A percentile compares a stretch with the other conserved stretches of the same genome.
These are phyloP conservation scores for Marchantia paleacea DNA, from an alignment of 225 moss, liverwort and hornwort genomes.

Conservation along the genomic window DNA sequence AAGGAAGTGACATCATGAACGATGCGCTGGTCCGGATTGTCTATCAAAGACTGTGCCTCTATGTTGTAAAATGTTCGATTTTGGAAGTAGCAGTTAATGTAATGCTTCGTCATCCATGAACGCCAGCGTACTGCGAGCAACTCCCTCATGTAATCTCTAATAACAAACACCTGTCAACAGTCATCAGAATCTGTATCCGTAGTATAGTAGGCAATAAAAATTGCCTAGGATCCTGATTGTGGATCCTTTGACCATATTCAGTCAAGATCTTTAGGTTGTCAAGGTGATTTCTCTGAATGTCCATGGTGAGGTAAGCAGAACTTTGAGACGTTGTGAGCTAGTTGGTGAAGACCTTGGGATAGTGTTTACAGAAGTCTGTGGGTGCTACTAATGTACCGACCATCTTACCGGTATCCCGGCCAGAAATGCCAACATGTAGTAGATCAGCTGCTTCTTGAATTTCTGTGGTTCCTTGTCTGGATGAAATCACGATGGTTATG, in stretches of 20 bases:
- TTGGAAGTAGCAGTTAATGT: constrained; percentile 75
- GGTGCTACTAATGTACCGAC: background rate
- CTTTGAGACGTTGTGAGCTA: background rate
- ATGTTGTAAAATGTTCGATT: constrained; percentile 85
- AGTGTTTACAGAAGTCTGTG: background rate
- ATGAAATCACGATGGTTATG: background rate
- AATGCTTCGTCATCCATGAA: constrained; percentile 90
- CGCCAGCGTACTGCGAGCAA: constrained; percentile 87
- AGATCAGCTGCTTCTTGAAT: constrained; percentile 69
- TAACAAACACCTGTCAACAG: constrained; percentile 85
- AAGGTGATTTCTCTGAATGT: background rate
- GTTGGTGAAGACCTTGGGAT: background rate
- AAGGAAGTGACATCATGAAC: constrained; percentile 84
- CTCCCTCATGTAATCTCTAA: constrained; percentile 93
- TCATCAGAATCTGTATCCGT: constrained; percentile 1
- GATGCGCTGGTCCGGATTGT: constrained; percentile 96
- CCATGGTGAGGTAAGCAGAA: background rate
- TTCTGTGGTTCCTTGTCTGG: constrained; percentile 84
- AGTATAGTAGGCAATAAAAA: background rate
- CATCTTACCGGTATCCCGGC: constrained; percentile 89
- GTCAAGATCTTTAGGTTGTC: no score
- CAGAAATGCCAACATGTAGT: constrained; percentile 83
- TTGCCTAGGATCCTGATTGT: background rate
- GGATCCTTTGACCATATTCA: no score
- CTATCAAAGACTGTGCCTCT: constrained; percentile 87